Base-by-base conservation (phyloP, 345 rosid species). In the Citrus sinensis region DNA sequence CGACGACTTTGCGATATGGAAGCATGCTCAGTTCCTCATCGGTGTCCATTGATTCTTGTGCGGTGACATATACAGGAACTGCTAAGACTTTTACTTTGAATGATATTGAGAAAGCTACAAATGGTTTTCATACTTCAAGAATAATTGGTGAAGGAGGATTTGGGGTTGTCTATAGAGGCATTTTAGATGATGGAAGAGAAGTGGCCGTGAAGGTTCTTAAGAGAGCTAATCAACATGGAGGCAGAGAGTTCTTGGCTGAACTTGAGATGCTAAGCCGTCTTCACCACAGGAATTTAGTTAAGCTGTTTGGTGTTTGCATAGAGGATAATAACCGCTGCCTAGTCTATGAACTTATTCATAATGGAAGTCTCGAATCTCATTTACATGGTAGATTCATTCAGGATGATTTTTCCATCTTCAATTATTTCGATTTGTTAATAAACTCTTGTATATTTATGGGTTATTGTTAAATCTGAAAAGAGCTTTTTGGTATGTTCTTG, bases 261-360 rank as follows among this genome's bases (percentile, higher is more conserved):
- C 90, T 92, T 35, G 96, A 92, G 85, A 92, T 92, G 93, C 91
- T 92, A 70, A 82, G 93, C 85, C 92, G 93, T 61, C 87, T 92
- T 77, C 96, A 92, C 80, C 96, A 92, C 81, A 86, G 96, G 75
- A 92, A 92, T 80, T 81, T 92, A 37, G 96, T 92, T 58, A 87
- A 88, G 63, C 72, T 92, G 71, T 84, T 89, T 56, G 96, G 93
- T 40, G 90, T 88, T 55, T 89, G 93, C 86, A 74, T 84, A 0
- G 91, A 90, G 64, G 88, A 78, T 13, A 77, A 79, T 32, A 67
- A 62, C 20, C 90, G 90, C 19, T 87, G 96, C 85, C 83, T 92
- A 7, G 89, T 92, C 66, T 92, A 90, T 69, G 96, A 90, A 85
- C 93, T 90, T 59, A 85, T 92, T 67, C 91, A 91, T 0, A 90